Evolutionary conservation across 2,329 filamentous ascomycete species (phyloP).

Genomic region (Neoscytalidium dimidiatum): DNA sequence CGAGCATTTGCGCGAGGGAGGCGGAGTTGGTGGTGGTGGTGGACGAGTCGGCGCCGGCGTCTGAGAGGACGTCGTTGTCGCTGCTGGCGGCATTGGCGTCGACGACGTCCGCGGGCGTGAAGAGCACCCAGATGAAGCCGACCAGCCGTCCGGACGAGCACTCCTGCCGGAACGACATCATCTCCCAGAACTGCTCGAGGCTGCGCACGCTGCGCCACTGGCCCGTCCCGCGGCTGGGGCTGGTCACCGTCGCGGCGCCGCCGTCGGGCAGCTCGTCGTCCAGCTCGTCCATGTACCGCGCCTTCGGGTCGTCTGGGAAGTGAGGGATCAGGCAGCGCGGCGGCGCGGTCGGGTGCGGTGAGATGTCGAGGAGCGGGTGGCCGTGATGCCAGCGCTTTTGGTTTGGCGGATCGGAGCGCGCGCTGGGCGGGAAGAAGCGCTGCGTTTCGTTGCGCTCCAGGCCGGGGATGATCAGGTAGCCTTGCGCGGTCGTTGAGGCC

Average conservation of each 20-base stretch:
- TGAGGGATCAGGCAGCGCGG: slow-evolving; percentile 83
- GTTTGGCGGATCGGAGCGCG: slow-evolving; percentile 39
- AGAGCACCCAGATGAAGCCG: slow-evolving; percentile 92
- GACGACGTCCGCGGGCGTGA: slow-evolving; percentile 59
- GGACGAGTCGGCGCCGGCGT: neutral
- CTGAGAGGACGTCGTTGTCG: slow-evolving; percentile 20
- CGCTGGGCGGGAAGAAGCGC: slow-evolving; percentile 69
- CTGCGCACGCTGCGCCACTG: slow-evolving; percentile 82
- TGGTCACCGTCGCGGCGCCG: slow-evolving; percentile 25
- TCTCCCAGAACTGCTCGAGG: slow-evolving; percentile 95
- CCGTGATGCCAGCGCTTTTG: slow-evolving; percentile 57
- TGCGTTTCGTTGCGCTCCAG: slow-evolving; percentile 78
- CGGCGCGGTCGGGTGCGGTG: slow-evolving; percentile 67
- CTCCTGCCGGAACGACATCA: slow-evolving; percentile 96
- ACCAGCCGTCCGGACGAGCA: slow-evolving; percentile 91
- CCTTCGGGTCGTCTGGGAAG: slow-evolving; percentile 94
- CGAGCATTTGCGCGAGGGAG: slow-evolving; percentile 24
- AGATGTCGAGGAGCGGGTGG: slow-evolving; percentile 73
- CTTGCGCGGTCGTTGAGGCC: slow-evolving; percentile 62
- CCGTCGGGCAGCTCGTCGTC: slow-evolving; percentile 70
- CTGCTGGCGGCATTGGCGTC: neutral
- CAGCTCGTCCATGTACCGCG: slow-evolving; percentile 82
- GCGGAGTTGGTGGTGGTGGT: slow-evolving; percentile 20
- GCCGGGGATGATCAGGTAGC: slow-evolving; percentile 84
- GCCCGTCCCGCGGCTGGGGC: slow-evolving; percentile 56